Evolutionary conservation across 495 filamentous ascomycete genomes (phyloP), one percentile per base, ranked within the genome.

Genomic region (Collariella sp.): DNA sequence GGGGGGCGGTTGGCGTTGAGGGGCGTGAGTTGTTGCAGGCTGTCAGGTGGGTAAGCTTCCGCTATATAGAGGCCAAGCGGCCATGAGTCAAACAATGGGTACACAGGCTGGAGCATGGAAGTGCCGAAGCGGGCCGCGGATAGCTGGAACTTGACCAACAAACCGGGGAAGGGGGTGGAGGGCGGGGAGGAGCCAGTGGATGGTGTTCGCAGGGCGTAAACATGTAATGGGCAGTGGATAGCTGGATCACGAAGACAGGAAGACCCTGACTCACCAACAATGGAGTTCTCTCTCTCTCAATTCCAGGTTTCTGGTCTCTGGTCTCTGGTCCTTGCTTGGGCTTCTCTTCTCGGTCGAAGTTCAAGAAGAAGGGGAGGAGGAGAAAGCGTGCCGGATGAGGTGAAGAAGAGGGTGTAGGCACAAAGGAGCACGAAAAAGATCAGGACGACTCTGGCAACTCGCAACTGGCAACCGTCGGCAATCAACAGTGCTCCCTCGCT

Each of bases 381-480:
- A 13, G 20, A 34, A 31, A 19, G 7, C 12, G 12, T 26, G 43
- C 45, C 52, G 44, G 36, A 55, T 49, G 45, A 36, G 52, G 22
- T 35, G 44, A 54, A 15, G 26, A 53, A 34, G 36, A 22, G 33
- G 24, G 15, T 18, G 15, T 3, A 19, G 5, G 20, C n/a, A 13
- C 1, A 7, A 5, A n/a, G 24, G 4, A 47, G 46, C 39, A 56
- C 54, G 54, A 56, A 56, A 56, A 56, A 50, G 46, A 56, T 39
- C 40, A 56, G 54, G 54, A 43, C 29, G n/a, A n/a, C n/a, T n/a
- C n/a, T n/a, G n/a, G n/a, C n/a, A n/a, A 31, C 5, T 16, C 39
- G 22, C 24, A 13, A 15, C 36, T 56, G 36, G 38, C 22, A 18
- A 35, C 15, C 23, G 41, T 49, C 52, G 52, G 52, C 45, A 43